A percentile compares a stretch with the other conserved stretches of the same genome.
Conservation (phyloP, 208 protist species). For the Trypanosoma platydactyli region DNA sequence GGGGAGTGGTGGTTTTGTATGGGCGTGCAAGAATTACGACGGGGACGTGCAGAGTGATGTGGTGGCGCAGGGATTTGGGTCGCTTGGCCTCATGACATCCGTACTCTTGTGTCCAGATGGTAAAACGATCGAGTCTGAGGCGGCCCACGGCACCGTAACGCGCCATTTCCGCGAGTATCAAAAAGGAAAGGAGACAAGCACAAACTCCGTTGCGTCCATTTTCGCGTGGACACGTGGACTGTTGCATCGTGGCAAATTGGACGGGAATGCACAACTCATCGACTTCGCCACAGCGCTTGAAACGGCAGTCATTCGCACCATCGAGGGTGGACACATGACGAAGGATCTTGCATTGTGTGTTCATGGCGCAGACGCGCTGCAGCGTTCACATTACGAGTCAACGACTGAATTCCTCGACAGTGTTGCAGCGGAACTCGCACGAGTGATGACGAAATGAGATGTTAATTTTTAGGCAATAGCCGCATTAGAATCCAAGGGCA, state of each 20-base stretch:
- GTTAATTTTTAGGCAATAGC: too few species aligned
- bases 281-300: slow-evolving; percentile 91
- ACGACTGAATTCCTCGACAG: slow-evolving; percentile 90
- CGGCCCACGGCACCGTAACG: slow-evolving; percentile 98
- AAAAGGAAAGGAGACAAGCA: slow-evolving; percentile 95
- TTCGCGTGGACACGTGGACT: slow-evolving; percentile 98
- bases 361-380: slow-evolving; percentile 74
- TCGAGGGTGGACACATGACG: slow-evolving; percentile 96
- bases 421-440: slow-evolving; percentile 52
- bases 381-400: slow-evolving; percentile 85
- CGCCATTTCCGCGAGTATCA: slow-evolving; percentile 97
- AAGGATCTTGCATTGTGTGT: slow-evolving; percentile 98
- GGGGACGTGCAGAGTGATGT: slow-evolving; percentile 98
- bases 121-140: slow-evolving; percentile 97
- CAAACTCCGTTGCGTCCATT: slow-evolving; percentile 98
- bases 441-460: slow-evolving; percentile 15
- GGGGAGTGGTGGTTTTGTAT: slow-evolving; percentile 93
- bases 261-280: slow-evolving; percentile 91
- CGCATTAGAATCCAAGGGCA: too few species aligned
- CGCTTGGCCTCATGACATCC: slow-evolving; percentile 98
- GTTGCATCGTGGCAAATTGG: slow-evolving; percentile 94
- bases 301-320: slow-evolving; percentile 85
- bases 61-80: slow-evolving; percentile 97
- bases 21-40: slow-evolving; percentile 99
- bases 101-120: slow-evolving; percentile 97